phyloP scores from a whole-genome alignment of 345 rosid genomes.

The Turnera subulata region DNA sequence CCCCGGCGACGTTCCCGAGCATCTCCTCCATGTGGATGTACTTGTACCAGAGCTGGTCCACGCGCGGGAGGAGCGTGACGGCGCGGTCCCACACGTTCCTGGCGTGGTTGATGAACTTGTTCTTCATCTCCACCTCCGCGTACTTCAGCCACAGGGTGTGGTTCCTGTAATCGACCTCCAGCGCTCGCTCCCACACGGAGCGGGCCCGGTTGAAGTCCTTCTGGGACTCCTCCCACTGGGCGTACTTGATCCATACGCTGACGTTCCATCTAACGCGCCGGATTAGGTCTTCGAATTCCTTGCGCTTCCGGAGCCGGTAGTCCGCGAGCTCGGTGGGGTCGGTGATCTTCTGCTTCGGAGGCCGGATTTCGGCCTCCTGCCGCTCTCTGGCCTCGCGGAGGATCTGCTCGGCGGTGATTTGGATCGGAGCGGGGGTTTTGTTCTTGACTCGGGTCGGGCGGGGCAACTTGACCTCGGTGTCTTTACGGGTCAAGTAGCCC shows the following conservation, averaged over 20 bases:
- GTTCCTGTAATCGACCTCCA: conserved; percentile 68
- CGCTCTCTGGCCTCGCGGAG: conserved; percentile 84
- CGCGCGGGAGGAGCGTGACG: conserved; percentile 62
- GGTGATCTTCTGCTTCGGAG: conserved; percentile 78
- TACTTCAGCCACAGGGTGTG: conserved; percentile 89
- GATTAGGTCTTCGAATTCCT: conserved; percentile 80
- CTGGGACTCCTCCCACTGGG: conserved; percentile 93
- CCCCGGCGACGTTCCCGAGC: background rate
- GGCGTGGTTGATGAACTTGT: conserved; percentile 73
- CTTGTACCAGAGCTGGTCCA: conserved; percentile 94
- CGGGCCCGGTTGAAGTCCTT: conserved; percentile 80
- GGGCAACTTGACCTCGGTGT: conserved; percentile 84
- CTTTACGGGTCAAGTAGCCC: conserved; percentile 77
- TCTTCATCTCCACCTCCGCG: conserved; percentile 90
- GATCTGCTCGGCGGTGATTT: conserved; percentile 88
- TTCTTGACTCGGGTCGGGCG: conserved; percentile 84
- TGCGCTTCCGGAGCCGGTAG: conserved; percentile 64
- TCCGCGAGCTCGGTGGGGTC: conserved; percentile 71
- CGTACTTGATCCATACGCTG: conserved; percentile 80
- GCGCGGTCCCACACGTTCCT: conserved; percentile 92
- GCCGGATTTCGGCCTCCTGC: conserved; percentile 83
- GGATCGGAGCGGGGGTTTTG: conserved; percentile 84
- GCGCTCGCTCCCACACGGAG: conserved; percentile 89
- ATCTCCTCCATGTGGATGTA: conserved; percentile 25
- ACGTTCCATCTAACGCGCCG: conserved; percentile 70